Evolutionary conservation across 345 rosid species (phyloP).

Genomic region (Populus pruinosa): DNA sequence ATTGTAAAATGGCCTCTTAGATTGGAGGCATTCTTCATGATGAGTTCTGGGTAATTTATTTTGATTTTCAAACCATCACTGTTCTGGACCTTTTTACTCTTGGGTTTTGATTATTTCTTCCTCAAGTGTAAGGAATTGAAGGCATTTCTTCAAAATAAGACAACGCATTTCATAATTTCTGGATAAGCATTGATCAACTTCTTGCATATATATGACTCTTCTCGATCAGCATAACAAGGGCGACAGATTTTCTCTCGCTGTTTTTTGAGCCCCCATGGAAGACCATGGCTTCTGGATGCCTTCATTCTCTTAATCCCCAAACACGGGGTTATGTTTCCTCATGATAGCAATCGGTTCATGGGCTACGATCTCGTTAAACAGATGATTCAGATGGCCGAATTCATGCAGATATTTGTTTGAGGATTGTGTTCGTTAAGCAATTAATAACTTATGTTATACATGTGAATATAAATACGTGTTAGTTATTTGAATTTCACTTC

Average conservation of each 20-base stretch:
- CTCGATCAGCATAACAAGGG: neutral
- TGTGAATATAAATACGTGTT: neutral
- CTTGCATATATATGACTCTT: neutral
- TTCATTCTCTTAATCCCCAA: constrained; percentile 55
- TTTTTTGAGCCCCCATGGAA: neutral
- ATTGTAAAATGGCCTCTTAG: constrained; percentile 11
- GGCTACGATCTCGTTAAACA: constrained; percentile 60
- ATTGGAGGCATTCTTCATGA: constrained; percentile 4
- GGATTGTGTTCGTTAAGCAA: neutral
- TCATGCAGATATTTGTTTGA: neutral
- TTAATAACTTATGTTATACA: neutral
- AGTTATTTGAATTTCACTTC: too few species aligned
- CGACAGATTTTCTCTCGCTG: neutral
- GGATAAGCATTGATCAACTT: neutral
- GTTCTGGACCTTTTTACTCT: neutral
- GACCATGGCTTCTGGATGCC: constrained; percentile 66
- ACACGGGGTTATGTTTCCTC: constrained; percentile 62
- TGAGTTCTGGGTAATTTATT: constrained; percentile 3
- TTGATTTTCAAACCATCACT: neutral
- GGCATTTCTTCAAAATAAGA: constrained; percentile 49
- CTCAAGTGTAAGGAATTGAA: constrained; percentile 33
- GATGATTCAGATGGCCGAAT: constrained; percentile 31
- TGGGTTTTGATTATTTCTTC: constrained; percentile 31
- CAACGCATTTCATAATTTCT: constrained; percentile 4
- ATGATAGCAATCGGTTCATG: constrained; percentile 60